Evolutionary conservation across 352 stramenopile genomes (phyloP), one percentile per base, ranked within the genome.

Genomic region (Phytopythium helicoides): DNA sequence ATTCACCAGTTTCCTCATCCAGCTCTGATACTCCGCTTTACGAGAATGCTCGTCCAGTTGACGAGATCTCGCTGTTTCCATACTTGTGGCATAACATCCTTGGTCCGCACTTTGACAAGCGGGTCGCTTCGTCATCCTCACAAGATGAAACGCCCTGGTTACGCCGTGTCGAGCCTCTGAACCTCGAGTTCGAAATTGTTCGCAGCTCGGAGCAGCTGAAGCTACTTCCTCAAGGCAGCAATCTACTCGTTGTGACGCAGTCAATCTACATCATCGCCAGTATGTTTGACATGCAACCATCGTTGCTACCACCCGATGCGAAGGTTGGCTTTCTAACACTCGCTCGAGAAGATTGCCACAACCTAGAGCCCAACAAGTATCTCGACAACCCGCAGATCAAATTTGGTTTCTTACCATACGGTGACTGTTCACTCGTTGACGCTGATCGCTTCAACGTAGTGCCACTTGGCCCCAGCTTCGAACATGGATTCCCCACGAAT

Each of bases 61-160:
- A 87, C 15, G 52, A 68, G 7, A 56, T 83, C 21, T 85, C 73
- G 10, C 52, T 87, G 41, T 83, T 87, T 42, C 73, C 76, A 36
- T 81, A 83, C 33, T 42, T 85, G 33, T 87, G 76, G 76, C 71
- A 85, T 51, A 74, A 56, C 41, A 71, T 87, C 39, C 63, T 87
- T 15, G 68, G 76, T 18, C 35, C 62, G 0, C 66, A 72, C 40
- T 87, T 84, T 34, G 61, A 74, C 18, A 23, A 57, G 3, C 61
- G 68, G 3, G 58, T 84, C 18, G 19, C 12, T 5, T 8, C 38
- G 19, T 45, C 19, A 16, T 42, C 37, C 10, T 37, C 42, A 37
- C 23, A n/a, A n/a, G 6, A 6, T 6, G 34, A 57, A 6, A 42
- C 54, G 4, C 47, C 55, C 7, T 76, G 65, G 63, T 65, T 46